Base-by-base conservation (phyloP, 2,329 filamentous ascomycete genomes). In the Madurella mycetomatis region DNA sequence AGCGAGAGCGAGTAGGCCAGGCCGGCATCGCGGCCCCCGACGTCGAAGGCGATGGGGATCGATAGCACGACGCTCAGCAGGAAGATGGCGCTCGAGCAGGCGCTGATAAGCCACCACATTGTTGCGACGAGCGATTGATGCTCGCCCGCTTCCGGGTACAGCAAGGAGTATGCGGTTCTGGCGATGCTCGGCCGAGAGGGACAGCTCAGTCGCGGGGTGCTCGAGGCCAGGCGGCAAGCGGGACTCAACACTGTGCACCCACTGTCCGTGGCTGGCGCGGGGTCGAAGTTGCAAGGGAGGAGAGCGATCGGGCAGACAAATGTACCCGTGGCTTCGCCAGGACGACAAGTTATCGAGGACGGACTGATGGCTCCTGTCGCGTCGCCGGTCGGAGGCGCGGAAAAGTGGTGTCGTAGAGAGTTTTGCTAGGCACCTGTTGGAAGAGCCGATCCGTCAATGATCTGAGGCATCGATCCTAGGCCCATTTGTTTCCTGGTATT, bases 41-140 rank as follows among this genome's bases (percentile, higher is more conserved):
- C 92, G 82, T 99, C 94, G 76, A 97, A 97, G 66, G 92, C 90
- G 69, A 99, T 86, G 58, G 94, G 94, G 69, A 99, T 94, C 59
- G 91, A 96, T 69, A 97, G 88, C 68, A 97, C 85, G 71, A 96
- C 91, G 74, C 88, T 88, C 73, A 92, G 81, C 65, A 97, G 85
- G 75, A 96, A 97, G 73, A 90, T 74, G 69, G 86, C 79, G 74
- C 90, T 90, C 68, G 90, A 90, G 64, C 92, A 69, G 70, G 87
- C 81, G 70, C 87, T 86, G 72, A 92, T 84, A 72, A 92, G 79
- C 87, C 79, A 82, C 79, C 87, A 91, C 89, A 96, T 95, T 48
- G 52, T 60, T 56, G 62, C 54, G 51, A 57, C 42, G 53, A 44
- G 42, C 47, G 56, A 49, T 37, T 47, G 48, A 47, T 45, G 44